Percentiles rank a stretch among this genome's conserved stretches.
These are phyloP conservation scores for Saururus chinensis DNA, from an alignment of 164 flowering plant species.

Conservation along the genomic window DNA sequence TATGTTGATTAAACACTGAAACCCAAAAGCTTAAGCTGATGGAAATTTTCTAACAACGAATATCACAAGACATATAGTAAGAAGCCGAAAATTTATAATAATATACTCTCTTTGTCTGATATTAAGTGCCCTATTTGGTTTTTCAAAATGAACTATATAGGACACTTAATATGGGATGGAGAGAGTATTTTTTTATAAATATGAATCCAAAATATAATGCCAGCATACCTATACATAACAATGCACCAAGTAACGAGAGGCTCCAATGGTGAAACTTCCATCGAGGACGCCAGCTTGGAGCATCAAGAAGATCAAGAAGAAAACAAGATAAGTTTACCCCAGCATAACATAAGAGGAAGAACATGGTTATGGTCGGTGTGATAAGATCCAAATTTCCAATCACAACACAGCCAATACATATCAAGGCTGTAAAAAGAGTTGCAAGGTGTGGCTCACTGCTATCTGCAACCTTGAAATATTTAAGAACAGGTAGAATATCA, in stretches of 20 bases:
- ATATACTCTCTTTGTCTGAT: too few species aligned
- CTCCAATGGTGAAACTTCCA: constrained; percentile 99
- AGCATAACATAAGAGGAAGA: constrained; percentile 89
- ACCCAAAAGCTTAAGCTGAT: background rate
- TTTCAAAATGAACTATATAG: too few species aligned
- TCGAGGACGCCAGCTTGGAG: constrained; percentile 99
- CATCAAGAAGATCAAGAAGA: constrained; percentile 97
- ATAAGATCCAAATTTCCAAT: constrained; percentile 96
- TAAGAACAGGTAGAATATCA: constrained; percentile 92
- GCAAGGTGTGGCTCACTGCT: constrained; percentile 85
- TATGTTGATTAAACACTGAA: background rate
- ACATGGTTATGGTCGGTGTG: constrained; percentile 94
- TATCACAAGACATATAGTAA: too few species aligned
- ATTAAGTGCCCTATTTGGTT: too few species aligned
- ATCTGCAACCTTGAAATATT: constrained; percentile 91
- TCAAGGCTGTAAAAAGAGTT: constrained; percentile 85
- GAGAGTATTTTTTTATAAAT: too few species aligned
- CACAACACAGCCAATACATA: constrained; percentile 82
- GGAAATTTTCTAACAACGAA: too few species aligned
- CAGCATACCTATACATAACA: constrained; percentile 69
- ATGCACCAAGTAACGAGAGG: constrained; percentile 90
- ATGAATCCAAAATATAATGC: background rate
- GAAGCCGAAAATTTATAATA: too few species aligned
- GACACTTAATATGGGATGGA: too few species aligned
- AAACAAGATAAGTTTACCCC: constrained; percentile 98